phyloP scores from a whole-genome alignment of 352 stramenopile species.

The Globisporangium nunn region DNA sequence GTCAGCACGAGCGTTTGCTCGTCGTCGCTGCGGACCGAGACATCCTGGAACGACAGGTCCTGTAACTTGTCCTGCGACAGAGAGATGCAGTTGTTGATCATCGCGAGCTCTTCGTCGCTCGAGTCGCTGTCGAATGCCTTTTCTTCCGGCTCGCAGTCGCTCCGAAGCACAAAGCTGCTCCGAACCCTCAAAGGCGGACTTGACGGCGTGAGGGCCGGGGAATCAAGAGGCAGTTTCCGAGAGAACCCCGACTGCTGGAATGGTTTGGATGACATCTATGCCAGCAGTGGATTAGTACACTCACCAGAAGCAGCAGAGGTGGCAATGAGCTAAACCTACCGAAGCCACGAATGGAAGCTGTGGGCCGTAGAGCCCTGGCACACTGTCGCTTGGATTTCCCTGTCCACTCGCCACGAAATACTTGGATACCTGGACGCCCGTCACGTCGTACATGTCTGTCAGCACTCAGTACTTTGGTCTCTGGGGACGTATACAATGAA shows the following conservation, averaged over 20 bases:
- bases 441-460: not conserved
- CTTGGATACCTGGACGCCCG: not conserved
- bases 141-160: constrained; percentile 1
- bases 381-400: not conserved
- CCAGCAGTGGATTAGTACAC: not conserved
- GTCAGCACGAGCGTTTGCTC: constrained; percentile 21
- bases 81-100: constrained; percentile 48
- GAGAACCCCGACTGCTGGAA: constrained; percentile 5
- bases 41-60: constrained; percentile 62
- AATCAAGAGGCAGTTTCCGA: constrained; percentile 7
- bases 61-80: constrained; percentile 60
- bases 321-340: not conserved
- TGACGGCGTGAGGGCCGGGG: constrained; percentile 3
- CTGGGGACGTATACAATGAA: not conserved
- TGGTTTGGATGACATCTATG: not conserved
- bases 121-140: constrained; percentile 29
- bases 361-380: not conserved
- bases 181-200: not conserved
- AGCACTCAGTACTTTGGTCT: not conserved
- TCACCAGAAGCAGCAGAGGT: not conserved
- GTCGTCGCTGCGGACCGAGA: constrained; percentile 15
- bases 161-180: constrained; percentile 6
- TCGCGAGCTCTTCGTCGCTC: constrained; percentile 53
- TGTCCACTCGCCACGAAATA: not conserved
- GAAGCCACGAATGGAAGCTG: constrained; percentile 2